These are phyloP conservation scores for Naganishia onofrii DNA, from an alignment of 768 basidiomycete genomes.

Conservation along the genomic window DNA sequence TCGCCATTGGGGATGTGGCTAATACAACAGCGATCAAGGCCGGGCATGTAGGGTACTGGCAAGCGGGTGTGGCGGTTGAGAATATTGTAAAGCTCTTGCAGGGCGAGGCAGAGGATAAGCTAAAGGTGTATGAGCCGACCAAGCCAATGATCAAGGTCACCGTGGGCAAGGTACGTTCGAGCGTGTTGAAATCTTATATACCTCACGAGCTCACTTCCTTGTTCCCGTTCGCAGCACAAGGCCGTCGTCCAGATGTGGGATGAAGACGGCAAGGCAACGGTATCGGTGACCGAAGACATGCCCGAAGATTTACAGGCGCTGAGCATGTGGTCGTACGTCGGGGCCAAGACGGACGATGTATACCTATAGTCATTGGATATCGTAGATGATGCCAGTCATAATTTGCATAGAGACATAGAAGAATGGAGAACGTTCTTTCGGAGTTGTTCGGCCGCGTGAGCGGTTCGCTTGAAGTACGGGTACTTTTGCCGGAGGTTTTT, in stretches of 20 bases:
- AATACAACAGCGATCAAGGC: conserved; percentile 51
- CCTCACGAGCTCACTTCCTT: background rate
- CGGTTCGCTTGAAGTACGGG: too few relatives aligned
- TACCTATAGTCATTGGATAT: conserved; percentile 1
- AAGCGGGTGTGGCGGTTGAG: conserved; percentile 48
- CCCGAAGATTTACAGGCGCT: conserved; percentile 29
- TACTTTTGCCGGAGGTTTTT: too few relatives aligned
- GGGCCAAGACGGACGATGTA: conserved; percentile 29
- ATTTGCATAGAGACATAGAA: too few relatives aligned
- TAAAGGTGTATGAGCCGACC: conserved; percentile 43
- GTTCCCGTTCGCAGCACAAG: conserved; percentile 13
- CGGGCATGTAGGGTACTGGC: conserved; percentile 52
- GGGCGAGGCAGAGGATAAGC: conserved; percentile 11
- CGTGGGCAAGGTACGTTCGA: conserved; percentile 38
- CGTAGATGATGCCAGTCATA: too few relatives aligned
- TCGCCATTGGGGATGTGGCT: conserved; percentile 51
- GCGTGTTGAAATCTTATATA: too few relatives aligned
- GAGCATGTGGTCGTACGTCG: conserved; percentile 27
- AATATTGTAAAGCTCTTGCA: conserved; percentile 42
- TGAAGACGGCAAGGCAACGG: conserved; percentile 26
- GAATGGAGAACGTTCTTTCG: too few relatives aligned
- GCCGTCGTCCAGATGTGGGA: conserved; percentile 30
- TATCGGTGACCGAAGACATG: conserved; percentile 22
- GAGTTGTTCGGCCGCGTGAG: too few relatives aligned
- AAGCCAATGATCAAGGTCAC: conserved; percentile 49